These are phyloP conservation scores for Termitomyces bulborhizus DNA, from an alignment of 768 basidiomycete species.

Conservation along the genomic window DNA sequence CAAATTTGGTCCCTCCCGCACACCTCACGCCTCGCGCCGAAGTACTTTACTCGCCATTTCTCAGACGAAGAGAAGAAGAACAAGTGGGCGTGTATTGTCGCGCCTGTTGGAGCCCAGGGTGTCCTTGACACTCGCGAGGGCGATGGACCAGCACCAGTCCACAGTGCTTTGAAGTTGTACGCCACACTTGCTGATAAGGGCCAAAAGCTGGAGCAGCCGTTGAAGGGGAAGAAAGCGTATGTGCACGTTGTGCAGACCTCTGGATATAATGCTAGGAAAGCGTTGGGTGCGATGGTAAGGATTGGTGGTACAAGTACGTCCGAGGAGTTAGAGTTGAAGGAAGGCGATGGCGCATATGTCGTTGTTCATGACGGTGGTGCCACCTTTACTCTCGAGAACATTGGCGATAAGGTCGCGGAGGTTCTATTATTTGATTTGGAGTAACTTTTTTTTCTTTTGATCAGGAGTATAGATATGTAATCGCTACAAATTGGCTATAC, in stretches of 20 bases:
- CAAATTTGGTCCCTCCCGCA: slow-evolving; percentile 48
- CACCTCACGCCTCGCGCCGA: slow-evolving; percentile 48
- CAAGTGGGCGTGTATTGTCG: slow-evolving; percentile 69
- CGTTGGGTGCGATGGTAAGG: slow-evolving; percentile 53
- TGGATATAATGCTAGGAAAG: slow-evolving; percentile 62
- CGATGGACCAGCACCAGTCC: slow-evolving; percentile 76
- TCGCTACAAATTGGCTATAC: not conserved
- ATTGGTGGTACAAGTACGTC: slow-evolving; percentile 29
- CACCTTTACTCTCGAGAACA: slow-evolving; percentile 47
- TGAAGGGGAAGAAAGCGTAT: slow-evolving; percentile 62
- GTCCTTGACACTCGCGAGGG: slow-evolving; percentile 61
- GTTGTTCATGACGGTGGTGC: slow-evolving; percentile 37
- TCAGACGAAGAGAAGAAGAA: slow-evolving; percentile 77
- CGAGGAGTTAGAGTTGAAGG: slow-evolving; percentile 52
- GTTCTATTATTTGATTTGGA: slow-evolving; percentile 78
- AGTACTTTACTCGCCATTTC: slow-evolving; percentile 87
- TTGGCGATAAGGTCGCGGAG: slow-evolving; percentile 63
- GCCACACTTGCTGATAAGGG: slow-evolving; percentile 66
- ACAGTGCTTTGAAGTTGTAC: slow-evolving; percentile 61
- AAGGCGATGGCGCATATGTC: slow-evolving; percentile 88
- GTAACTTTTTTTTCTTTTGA: slow-evolving; percentile 12
- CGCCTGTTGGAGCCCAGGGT: slow-evolving; percentile 53
- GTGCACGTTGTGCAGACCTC: slow-evolving; percentile 83
- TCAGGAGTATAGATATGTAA: not conserved
- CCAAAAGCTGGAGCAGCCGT: slow-evolving; percentile 43